phyloP scores from a whole-genome alignment of 192 early-diverging fungal species.

The Rhizophlyctis rosea region DNA sequence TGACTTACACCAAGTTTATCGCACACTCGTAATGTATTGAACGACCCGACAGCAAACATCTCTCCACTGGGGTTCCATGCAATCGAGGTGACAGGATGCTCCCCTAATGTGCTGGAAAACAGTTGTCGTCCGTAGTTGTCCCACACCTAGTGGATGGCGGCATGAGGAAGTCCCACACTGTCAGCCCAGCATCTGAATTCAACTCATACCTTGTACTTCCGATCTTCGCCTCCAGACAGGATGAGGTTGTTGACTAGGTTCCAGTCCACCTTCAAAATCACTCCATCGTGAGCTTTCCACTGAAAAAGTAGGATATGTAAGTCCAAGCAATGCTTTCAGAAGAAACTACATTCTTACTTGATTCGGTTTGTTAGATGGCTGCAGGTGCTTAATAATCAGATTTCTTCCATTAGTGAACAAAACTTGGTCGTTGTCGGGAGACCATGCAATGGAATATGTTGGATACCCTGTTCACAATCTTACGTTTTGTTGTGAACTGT shows the following conservation, averaged over 20 bases:
- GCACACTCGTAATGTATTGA: conserved; percentile 48
- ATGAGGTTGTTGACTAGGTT: conserved; percentile 53
- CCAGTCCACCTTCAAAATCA: conserved; percentile 57
- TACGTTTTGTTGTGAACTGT: background rate
- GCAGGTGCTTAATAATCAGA: conserved; percentile 54
- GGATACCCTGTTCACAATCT: conserved; percentile 38
- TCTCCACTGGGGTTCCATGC: conserved; percentile 57
- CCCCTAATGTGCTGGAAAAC: conserved; percentile 42
- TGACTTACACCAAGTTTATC: conserved; percentile 52
- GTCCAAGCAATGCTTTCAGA: background rate
- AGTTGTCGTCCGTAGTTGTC: conserved; percentile 54
- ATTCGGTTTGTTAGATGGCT: conserved; percentile 50
- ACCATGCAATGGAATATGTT: conserved; percentile 51
- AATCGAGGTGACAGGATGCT: conserved; percentile 55
- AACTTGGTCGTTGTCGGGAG: conserved; percentile 54
- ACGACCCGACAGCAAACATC: conserved; percentile 60
- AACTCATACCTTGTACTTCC: conserved; percentile 49
- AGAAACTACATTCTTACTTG: conserved; percentile 24
- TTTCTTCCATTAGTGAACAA: conserved; percentile 53
- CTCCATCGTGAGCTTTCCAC: conserved; percentile 63
- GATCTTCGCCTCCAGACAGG: conserved; percentile 61
- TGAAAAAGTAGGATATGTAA: conserved; percentile 8
- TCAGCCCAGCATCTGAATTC: background rate
- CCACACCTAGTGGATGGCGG: conserved; percentile 41
- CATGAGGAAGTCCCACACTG: background rate